Evolutionary conservation across 208 protist genomes (phyloP).

Genomic region (Tritrichomonas musculus): DNA sequence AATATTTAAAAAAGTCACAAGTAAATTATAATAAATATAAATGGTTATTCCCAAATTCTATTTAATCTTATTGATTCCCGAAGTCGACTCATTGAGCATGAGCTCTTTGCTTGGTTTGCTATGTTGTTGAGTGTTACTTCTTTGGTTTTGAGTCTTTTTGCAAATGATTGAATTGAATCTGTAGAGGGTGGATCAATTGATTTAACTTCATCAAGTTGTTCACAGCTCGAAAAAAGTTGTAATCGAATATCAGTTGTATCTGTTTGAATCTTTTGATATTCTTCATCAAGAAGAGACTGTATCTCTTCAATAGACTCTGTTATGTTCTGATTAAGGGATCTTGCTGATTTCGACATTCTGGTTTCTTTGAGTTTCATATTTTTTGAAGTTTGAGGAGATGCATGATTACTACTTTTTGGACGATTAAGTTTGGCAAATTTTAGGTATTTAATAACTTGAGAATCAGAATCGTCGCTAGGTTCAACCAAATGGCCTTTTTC

Average conservation of each 20-base stretch:
- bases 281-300: background rate
- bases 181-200: background rate
- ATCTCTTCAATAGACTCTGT: background rate
- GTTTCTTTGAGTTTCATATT: background rate
- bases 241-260: background rate
- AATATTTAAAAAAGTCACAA: too few species aligned
- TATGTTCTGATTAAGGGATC: background rate
- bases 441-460: background rate
- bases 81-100: background rate
- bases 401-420: background rate
- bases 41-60: conserved; percentile 17
- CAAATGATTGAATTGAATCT: conserved; percentile 11
- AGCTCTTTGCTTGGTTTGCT: background rate
- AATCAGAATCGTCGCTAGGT: background rate
- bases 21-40: too few species aligned
- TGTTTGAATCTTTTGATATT: background rate
- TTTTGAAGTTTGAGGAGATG: too few species aligned
- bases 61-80: background rate
- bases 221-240: background rate
- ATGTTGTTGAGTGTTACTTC: background rate
- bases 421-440: background rate
- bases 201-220: background rate
- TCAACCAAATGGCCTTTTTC: background rate
- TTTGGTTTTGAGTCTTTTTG: background rate
- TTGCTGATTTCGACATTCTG: background rate